These are phyloP conservation scores for Incumbomyces lentus DNA, from an alignment of 2,329 filamentous ascomycete genomes.

Conservation along the genomic window DNA sequence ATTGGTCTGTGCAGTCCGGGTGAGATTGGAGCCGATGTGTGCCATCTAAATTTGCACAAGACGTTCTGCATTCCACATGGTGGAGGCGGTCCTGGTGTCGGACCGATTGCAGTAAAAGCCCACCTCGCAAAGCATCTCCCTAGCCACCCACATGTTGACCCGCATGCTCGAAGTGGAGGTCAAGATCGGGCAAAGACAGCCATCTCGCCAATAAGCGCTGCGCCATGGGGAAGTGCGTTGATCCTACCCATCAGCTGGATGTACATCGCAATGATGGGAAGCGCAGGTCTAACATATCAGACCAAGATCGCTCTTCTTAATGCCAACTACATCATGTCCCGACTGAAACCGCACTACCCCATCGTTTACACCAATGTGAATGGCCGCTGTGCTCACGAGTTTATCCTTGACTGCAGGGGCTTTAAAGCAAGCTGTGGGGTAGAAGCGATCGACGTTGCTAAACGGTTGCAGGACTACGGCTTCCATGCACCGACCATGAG, in stretches of 20 bases:
- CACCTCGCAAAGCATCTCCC: slow-evolving; percentile 71
- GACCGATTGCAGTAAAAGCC: slow-evolving; percentile 81
- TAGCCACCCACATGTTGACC: slow-evolving; percentile 51
- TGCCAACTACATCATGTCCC: slow-evolving; percentile 90
- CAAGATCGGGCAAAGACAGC: slow-evolving; percentile 32
- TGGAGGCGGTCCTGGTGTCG: slow-evolving; percentile 85
- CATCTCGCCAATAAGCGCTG: slow-evolving; percentile 67
- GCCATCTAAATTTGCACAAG: slow-evolving; percentile 96
- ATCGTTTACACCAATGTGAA: slow-evolving; percentile 90
- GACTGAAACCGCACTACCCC: slow-evolving; percentile 72
- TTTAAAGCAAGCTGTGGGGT: slow-evolving; percentile 76
- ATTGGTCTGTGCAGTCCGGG: slow-evolving; percentile 91
- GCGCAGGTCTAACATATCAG: slow-evolving; percentile 70
- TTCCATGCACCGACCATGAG: slow-evolving; percentile 98
- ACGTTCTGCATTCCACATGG: slow-evolving; percentile 98
- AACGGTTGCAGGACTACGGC: slow-evolving; percentile 91
- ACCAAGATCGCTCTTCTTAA: slow-evolving; percentile 91
- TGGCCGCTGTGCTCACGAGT: slow-evolving; percentile 88
- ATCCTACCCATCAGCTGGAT: slow-evolving; percentile 92
- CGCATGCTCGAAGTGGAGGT: slow-evolving; percentile 7
- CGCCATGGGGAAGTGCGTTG: slow-evolving; percentile 76
- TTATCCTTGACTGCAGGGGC: slow-evolving; percentile 79
- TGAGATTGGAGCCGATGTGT: slow-evolving; percentile 91
- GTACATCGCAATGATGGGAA: slow-evolving; percentile 90
- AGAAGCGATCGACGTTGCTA: slow-evolving; percentile 90